These are phyloP conservation scores for Pichia cephalocereana DNA, from an alignment of 805 yeast genomes.

Conservation along the genomic window DNA sequence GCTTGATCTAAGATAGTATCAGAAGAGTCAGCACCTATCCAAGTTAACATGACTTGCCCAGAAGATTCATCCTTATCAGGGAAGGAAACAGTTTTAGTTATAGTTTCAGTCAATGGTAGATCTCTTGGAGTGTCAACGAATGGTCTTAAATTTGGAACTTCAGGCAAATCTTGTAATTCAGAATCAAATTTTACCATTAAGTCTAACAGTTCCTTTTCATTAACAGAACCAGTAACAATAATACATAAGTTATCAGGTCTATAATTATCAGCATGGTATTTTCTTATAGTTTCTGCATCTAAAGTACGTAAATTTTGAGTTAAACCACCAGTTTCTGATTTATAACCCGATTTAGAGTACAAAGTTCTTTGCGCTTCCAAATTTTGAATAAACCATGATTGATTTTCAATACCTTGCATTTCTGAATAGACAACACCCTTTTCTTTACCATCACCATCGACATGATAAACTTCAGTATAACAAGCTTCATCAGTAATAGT, in stretches of 20 bases:
- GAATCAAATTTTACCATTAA: conserved; percentile 55
- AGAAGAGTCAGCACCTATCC: conserved; percentile 69
- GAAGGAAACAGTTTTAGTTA: conserved; percentile 52
- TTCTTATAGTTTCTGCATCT: conserved; percentile 62
- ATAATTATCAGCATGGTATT: conserved; percentile 65
- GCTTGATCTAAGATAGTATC: conserved; percentile 55
- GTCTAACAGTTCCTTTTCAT: conserved; percentile 58
- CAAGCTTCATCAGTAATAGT: conserved; percentile 86
- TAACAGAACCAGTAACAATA: conserved; percentile 78
- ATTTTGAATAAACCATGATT: conserved; percentile 57
- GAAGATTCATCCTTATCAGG: conserved; percentile 84
- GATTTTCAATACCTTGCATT: conserved; percentile 89
- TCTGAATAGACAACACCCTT: conserved; percentile 96
- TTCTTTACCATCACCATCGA: conserved; percentile 84
- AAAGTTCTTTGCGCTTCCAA: conserved; percentile 51
- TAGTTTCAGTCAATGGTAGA: conserved; percentile 30
- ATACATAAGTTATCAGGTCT: conserved; percentile 79
- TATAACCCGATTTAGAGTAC: conserved; percentile 66
- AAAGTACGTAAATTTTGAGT: conserved; percentile 66
- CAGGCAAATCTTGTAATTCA: conserved; percentile 37
- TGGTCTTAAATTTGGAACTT: conserved; percentile 46
- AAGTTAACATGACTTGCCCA: conserved; percentile 65
- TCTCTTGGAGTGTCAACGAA: conserved; percentile 62
- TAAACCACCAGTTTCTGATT: conserved; percentile 91
- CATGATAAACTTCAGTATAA: conserved; percentile 87